Conservation (phyloP, 345 rosid genomes). For the Reutealis trisperma region DNA sequence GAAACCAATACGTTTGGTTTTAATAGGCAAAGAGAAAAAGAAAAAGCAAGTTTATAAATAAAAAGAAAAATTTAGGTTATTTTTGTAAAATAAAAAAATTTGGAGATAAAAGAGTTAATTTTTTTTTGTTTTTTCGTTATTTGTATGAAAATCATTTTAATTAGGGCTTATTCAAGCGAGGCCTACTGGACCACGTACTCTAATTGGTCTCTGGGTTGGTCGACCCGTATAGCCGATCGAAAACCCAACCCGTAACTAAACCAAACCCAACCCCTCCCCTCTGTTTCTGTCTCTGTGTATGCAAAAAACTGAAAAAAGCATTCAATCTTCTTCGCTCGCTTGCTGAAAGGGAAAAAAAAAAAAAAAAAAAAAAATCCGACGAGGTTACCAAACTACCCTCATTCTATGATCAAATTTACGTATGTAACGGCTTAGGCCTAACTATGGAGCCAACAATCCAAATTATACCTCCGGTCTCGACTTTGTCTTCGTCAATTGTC, state of each 20-base stretch:
- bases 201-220: too few relatives aligned
- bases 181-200: too few relatives aligned
- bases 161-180: too few relatives aligned
- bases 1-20: too few relatives aligned
- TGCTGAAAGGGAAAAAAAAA: background rate
- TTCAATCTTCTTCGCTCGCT: background rate
- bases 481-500: slow-evolving; percentile 47
- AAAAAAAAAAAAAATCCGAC: background rate
- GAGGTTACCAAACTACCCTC: slow-evolving; percentile 15
- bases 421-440: slow-evolving; percentile 11
- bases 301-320: background rate
- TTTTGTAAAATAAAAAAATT: too few relatives aligned
- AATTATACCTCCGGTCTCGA: slow-evolving; percentile 50
- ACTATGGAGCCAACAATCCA: slow-evolving; percentile 49
- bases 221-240: background rate
- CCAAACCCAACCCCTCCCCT: background rate
- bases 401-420: slow-evolving; percentile 16
- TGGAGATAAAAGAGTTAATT: too few relatives aligned
- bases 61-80: too few relatives aligned
- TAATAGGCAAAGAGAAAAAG: too few relatives aligned
- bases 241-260: background rate
- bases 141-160: too few relatives aligned
- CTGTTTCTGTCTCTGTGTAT: background rate
- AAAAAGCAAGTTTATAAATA: too few relatives aligned
- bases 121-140: too few relatives aligned